Conservation (phyloP, 352 stramenopile species). For the Globisporangium middletonii region DNA sequence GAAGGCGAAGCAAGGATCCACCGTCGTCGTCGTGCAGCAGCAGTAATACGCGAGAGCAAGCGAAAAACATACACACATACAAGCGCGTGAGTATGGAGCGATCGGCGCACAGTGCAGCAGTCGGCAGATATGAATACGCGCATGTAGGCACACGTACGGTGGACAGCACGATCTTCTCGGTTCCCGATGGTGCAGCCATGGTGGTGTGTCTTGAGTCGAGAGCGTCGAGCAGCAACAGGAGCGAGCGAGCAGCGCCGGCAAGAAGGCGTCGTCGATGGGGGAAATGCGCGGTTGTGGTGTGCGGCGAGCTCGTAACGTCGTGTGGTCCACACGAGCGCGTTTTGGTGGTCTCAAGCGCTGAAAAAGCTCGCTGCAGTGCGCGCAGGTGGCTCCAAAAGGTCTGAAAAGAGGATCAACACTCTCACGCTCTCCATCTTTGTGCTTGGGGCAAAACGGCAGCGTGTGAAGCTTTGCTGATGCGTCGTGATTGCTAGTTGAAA, state of each 20-base stretch:
- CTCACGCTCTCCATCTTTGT: conserved; percentile 59
- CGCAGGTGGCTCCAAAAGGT: neutral
- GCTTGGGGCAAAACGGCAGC: conserved; percentile 92
- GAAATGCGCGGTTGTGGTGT: conserved; percentile 2
- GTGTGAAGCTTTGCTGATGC: conserved; percentile 92
- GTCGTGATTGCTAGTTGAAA: conserved; percentile 95
- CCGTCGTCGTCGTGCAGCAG: too few relatives aligned
- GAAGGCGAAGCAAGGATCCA: neutral
- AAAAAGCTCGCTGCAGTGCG: neutral
- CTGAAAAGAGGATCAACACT: fast-evolving
- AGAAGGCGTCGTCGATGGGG: too few relatives aligned
- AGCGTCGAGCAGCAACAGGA: neutral
- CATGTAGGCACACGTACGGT: conserved; percentile 29
- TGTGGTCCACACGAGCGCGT: neutral
- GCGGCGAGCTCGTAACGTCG: neutral
- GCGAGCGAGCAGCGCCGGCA: neutral
- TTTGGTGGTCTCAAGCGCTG: neutral
- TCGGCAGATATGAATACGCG: neutral
- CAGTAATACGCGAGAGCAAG: too few relatives aligned
- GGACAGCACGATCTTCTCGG: conserved; percentile 75
- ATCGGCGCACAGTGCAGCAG: neutral
- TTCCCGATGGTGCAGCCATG: conserved; percentile 61
- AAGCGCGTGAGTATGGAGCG: neutral
- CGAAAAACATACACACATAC: neutral
- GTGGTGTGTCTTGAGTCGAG: neutral